Evolutionary conservation across 768 basidiomycete genomes (phyloP), one percentile per base, ranked within the genome.

Genomic region (Ramaria rubella): DNA sequence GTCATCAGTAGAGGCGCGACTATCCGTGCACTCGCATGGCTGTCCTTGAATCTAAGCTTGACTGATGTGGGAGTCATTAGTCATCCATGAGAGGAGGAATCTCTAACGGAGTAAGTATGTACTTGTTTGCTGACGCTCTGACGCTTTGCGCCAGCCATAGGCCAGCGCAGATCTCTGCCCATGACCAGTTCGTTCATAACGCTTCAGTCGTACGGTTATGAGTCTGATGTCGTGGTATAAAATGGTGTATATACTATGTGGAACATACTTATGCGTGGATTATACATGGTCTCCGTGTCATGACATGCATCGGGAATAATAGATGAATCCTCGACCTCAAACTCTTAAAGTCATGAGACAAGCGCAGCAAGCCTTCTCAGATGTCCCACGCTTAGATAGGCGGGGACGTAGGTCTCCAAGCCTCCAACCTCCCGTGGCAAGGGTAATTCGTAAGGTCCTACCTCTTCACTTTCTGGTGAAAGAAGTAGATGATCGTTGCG

Each of bases 401-500:
- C 87, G 36, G 92, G 92, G 26, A 94, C 90, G 65, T 94, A 98
- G 29, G 95, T 97, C 77, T 98, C 96, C 63, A 99, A 74, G 21
- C 93, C 95, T 1, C 89, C 89, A 42, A 98, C 94, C 65, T 98
- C 94, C 57, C 96, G 84, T 21, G 94, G 90, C 54, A 94, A 78
- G 1, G 96, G 94, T 45, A 94, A 76, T 68, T 98, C 94, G 68
- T 92, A 97, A 50, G 92, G 87, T 26, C 93, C 92, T 21, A 96
- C 95, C 73, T 98, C 96, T 67, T 98, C 96, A 42, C 89, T 91
- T 70, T 98, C 96, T 27, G 95, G 94, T 29, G 92, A 85, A 51
- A 99, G 85, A 58, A 99, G 82, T 19, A 99, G 79, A 68, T 98
- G 95, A 69, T 99, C 96, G 68, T 92, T 94, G 64, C 93, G 86